A percentile compares a stretch with the other conserved stretches of the same genome.
Evolutionary conservation across 2,329 filamentous ascomycete species (phyloP).

Genomic region (Lasiodiplodia theobromae): DNA sequence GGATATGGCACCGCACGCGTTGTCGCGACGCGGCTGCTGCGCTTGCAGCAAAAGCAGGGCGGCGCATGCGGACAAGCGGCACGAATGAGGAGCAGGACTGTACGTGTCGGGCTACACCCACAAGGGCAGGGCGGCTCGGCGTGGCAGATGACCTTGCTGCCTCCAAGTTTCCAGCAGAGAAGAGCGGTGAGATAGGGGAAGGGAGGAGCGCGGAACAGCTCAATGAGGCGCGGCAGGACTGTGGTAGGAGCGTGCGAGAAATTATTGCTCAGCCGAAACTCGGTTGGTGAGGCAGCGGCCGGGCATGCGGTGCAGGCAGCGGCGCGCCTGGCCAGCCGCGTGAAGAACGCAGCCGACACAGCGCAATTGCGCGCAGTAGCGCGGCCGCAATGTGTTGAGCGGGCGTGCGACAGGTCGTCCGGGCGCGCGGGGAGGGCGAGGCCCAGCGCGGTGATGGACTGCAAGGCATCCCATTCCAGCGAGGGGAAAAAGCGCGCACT

Average conservation of each 20-base stretch:
- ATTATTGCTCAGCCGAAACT: conserved; percentile 26
- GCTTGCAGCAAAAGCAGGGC: conserved; percentile 13
- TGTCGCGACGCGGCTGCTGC: conserved; percentile 15
- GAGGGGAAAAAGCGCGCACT: conserved; percentile 26
- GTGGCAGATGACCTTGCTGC: conserved; percentile 25
- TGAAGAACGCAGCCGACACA: neutral
- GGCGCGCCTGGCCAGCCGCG: neutral
- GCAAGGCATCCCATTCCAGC: conserved; percentile 24
- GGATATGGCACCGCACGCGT: conserved; percentile 8
- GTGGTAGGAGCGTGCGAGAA: conserved; percentile 11
- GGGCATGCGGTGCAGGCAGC: neutral
- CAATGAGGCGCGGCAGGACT: conserved; percentile 15
- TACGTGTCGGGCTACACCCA: conserved; percentile 16
- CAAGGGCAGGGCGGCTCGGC: conserved; percentile 17
- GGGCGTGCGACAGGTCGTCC: conserved; percentile 17
- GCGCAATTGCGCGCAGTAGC: conserved; percentile 5
- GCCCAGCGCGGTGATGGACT: neutral
- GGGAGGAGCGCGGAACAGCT: conserved; percentile 1
- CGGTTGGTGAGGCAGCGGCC: conserved; percentile 7
- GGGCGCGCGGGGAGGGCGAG: conserved; percentile 3
- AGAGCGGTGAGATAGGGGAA: conserved; percentile 26
- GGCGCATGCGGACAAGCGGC: neutral
- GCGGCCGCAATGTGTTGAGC: neutral
- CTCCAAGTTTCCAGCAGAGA: conserved; percentile 11
- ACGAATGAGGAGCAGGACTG: conserved; percentile 11